Conservation (phyloP, 2,329 filamentous ascomycete genomes). For the Chaetomiaceae sp. region DNA sequence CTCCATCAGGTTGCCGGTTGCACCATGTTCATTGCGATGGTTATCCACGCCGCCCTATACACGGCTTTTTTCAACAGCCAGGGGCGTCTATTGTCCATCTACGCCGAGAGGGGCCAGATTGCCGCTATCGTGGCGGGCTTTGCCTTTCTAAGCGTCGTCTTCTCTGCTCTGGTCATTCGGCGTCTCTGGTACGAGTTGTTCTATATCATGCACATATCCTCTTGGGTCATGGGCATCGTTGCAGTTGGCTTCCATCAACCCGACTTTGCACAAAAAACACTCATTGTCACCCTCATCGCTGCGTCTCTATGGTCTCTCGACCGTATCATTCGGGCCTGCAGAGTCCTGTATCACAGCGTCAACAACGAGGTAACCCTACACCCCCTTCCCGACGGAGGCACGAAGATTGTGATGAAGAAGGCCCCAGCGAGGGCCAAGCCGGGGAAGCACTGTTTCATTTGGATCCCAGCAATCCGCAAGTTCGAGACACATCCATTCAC, state of each 20-base stretch:
- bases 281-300: constrained; percentile 41
- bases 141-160: constrained; percentile 42
- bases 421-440: constrained; percentile 44
- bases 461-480: constrained; percentile 54
- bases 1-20: constrained; percentile 53
- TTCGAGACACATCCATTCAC: constrained; percentile 63
- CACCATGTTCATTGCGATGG: constrained; percentile 41
- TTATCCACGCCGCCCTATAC: constrained; percentile 46
- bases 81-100: constrained; percentile 32
- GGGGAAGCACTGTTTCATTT: constrained; percentile 61
- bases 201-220: constrained; percentile 48
- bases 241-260: constrained; percentile 51
- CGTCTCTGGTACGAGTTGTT: constrained; percentile 53
- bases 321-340: constrained; percentile 43
- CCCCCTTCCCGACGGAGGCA: constrained; percentile 51
- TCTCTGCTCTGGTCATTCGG: constrained; percentile 42
- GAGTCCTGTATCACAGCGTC: constrained; percentile 41
- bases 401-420: constrained; percentile 51
- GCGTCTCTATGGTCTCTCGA: constrained; percentile 49
- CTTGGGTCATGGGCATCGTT: constrained; percentile 47
- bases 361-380: constrained; percentile 51
- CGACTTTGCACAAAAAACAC: constrained; percentile 37
- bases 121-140: constrained; percentile 47
- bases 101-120: constrained; percentile 35
- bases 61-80: constrained; percentile 36